Conservation (phyloP, 106 monocot species). For the Amphibolis antarctica region DNA sequence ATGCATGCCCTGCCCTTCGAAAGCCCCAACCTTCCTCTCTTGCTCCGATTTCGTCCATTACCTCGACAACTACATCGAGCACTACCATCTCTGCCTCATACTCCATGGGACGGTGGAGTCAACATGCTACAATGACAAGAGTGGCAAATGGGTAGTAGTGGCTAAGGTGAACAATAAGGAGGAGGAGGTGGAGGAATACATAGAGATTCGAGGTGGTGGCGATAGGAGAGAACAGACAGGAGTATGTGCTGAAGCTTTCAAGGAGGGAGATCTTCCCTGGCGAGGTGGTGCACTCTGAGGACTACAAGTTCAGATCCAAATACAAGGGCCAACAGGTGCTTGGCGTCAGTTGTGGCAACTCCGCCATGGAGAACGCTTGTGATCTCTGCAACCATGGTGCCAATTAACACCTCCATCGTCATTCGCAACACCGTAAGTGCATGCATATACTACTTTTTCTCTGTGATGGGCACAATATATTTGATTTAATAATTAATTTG, state of each 20-base stretch:
- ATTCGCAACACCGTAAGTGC: conserved; percentile 11
- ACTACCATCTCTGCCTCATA: conserved; percentile 5
- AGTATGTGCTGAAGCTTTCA: conserved; percentile 1
- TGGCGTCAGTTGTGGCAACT: conserved; percentile 26
- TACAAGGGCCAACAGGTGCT: conserved; percentile 11
- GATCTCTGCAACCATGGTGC: conserved; percentile 20
- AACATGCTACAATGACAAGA: conserved; percentile 6
- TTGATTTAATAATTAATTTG: too few relatives aligned
- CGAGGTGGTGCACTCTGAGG: conserved; percentile 14
- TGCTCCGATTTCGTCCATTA: conserved; percentile 9
- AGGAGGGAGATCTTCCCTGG: conserved; percentile 12
- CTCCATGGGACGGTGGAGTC: conserved; percentile 10
- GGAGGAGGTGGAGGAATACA: conserved; percentile 12
- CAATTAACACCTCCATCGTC: conserved; percentile 12
- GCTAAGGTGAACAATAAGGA: conserved; percentile 1
- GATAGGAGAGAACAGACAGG: conserved; percentile 21
- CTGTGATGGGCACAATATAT: too few relatives aligned
- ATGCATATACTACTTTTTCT: too few relatives aligned
- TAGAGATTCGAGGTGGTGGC: conserved; percentile 18
- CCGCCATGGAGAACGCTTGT: conserved; percentile 30
- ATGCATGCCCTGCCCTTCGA: conserved; percentile 10
- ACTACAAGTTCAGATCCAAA: conserved; percentile 8
- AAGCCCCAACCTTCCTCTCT: conserved; percentile 16
- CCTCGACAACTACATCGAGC: conserved; percentile 17
- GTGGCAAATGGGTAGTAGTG: conserved; percentile 1